phyloP scores from a whole-genome alignment of 2,329 filamentous ascomycete species.

The Leptographium radiaticola region DNA sequence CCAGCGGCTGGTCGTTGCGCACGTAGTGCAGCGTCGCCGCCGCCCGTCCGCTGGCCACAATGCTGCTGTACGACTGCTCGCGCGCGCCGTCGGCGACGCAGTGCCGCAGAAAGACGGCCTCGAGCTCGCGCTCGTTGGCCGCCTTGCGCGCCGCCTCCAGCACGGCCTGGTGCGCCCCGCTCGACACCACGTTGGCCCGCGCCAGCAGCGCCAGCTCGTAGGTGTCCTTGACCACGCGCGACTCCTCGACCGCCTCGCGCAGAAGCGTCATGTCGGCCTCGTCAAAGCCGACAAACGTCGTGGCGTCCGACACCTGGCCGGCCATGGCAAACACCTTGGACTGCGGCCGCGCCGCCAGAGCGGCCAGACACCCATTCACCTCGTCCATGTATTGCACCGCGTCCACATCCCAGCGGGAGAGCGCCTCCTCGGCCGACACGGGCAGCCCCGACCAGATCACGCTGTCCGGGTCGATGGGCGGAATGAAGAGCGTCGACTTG shows the following conservation, averaged over 20 bases:
- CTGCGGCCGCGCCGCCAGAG: slow-evolving; percentile 20
- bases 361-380: slow-evolving; percentile 58
- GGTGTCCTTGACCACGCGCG: slow-evolving; percentile 59
- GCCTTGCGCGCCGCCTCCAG: slow-evolving; percentile 48
- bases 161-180: slow-evolving; percentile 51
- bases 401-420: slow-evolving; percentile 70
- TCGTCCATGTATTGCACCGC: slow-evolving; percentile 59
- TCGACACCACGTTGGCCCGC: slow-evolving; percentile 58
- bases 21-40: slow-evolving; percentile 84
- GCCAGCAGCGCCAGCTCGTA: slow-evolving; percentile 62
- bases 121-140: slow-evolving; percentile 68
- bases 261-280: slow-evolving; percentile 44
- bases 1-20: slow-evolving; percentile 58
- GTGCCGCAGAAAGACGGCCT: slow-evolving; percentile 64
- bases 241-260: slow-evolving; percentile 53
- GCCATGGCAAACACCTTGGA: slow-evolving; percentile 55
- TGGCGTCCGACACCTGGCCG: slow-evolving; percentile 58
- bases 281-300: slow-evolving; percentile 59
- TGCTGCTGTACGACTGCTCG: slow-evolving; percentile 78
- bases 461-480: slow-evolving; percentile 71
- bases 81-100: slow-evolving; percentile 65
- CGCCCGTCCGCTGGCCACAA: slow-evolving; percentile 67
- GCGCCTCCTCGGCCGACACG: slow-evolving; percentile 60
- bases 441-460: slow-evolving; percentile 93
- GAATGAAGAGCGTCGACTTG: slow-evolving; percentile 78